Percentiles rank a stretch among this genome's conserved stretches.
phyloP scores from a whole-genome alignment of 805 yeast species.

The Saccharomycopsis sp. region DNA sequence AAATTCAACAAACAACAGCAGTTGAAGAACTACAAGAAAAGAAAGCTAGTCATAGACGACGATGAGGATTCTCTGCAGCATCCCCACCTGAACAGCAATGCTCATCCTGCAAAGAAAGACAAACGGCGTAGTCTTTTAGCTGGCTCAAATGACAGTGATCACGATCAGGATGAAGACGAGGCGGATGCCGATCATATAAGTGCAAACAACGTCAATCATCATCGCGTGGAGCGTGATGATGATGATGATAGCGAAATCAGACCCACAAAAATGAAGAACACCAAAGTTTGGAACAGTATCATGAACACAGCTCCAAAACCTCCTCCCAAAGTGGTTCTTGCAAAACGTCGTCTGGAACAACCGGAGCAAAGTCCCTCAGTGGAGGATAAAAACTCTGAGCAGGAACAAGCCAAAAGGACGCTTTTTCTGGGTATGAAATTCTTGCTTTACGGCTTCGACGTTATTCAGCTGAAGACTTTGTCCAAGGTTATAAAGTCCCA shows the following conservation, averaged over 20 bases:
- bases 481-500: conserved; percentile 15
- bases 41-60: conserved; percentile 15
- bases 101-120: conserved; percentile 39
- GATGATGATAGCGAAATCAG: conserved; percentile 8
- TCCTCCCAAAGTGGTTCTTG: not conserved
- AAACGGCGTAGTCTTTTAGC: conserved; percentile 23
- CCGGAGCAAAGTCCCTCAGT: conserved; percentile 1
- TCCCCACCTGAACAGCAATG: conserved; percentile 23
- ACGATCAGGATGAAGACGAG: conserved; percentile 21
- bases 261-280: conserved; percentile 15
- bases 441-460: conserved; percentile 9
- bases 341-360: not conserved
- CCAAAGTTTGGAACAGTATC: conserved; percentile 18
- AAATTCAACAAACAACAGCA: not conserved
- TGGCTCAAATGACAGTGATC: too few relatives aligned
- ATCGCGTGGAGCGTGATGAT: conserved; percentile 6
- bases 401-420: not conserved
- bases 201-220: not conserved
- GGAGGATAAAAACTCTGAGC: not conserved
- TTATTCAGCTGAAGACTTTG: conserved; percentile 4
- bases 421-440: conserved; percentile 3
- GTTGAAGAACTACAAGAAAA: conserved; percentile 16
- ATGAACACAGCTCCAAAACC: conserved; percentile 3
- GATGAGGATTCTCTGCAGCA: conserved; percentile 16
- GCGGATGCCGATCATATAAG: too few relatives aligned